Evolutionary conservation across 257 asterid species (phyloP), one percentile per base, ranked within the genome.

Genomic region (Linderniella brevidens): DNA sequence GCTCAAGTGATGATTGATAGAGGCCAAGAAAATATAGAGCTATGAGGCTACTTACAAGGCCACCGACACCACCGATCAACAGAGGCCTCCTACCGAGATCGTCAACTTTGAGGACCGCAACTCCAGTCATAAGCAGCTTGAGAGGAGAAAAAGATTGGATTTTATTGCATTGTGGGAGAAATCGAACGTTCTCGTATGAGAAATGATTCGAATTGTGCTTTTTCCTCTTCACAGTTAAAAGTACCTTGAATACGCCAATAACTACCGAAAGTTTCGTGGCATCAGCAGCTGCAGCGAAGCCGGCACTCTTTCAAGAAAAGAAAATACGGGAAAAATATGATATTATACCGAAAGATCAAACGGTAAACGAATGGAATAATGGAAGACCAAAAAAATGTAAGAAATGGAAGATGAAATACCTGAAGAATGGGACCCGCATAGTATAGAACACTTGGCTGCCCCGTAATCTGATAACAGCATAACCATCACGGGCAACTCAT

Each of bases 361-460:
- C n/a, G 49, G 48, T 46, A 29, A 17, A 35, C 10, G 14, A 35
- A 35, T 37, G 43, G 8, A 58, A 47, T 53, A 52, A 13, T 12
- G 13, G 53, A 4, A 48, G 48, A n/a, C n/a, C n/a, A n/a, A 51
- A 48, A 38, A 35, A 35, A 38, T 36, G 52, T 48, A 11, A 41
- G 25, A 14, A 18, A 11, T 14, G 41, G 41, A 46, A 41, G 38
- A 45, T 19, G 20, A 44, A 54, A 46, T 73, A 87, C 97, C 95
- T 88, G 98, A 61, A 88, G 93, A 60, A 88, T 88, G 53, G 98
- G 52, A 64, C 95, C 95, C 14, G 95, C 98, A 58, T 88, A 88
- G 66, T 88, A 88, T 47, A 88, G 67, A 57, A 88, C 98, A 60
- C 98, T 88, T 58, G 98, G 98, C 66, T 88, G 97, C 67, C 95